Conservation (phyloP, 164 flowering plant species). For the Liquidambar formosana region DNA sequence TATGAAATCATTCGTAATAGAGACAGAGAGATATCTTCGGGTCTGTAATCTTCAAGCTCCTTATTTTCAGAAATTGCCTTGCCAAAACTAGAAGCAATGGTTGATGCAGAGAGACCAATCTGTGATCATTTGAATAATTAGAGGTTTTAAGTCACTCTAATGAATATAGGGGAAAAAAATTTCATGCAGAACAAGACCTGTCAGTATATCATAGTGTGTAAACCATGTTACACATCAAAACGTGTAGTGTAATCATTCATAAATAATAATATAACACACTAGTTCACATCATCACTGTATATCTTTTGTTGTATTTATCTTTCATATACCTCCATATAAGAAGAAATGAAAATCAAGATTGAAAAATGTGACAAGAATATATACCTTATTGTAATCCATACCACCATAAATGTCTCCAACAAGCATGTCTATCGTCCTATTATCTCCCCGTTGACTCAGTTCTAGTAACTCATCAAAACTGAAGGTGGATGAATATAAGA, state of each 20-base stretch:
- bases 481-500: slow-evolving; percentile 17
- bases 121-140: slow-evolving; percentile 20
- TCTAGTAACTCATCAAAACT: slow-evolving; percentile 98
- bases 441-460: slow-evolving; percentile 91
- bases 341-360: neutral
- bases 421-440: slow-evolving; percentile 88
- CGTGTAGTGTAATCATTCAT: neutral
- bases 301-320: neutral
- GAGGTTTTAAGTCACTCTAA: neutral
- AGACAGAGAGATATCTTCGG: slow-evolving; percentile 95
- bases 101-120: slow-evolving; percentile 97
- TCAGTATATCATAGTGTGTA: too few species aligned
- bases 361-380: neutral
- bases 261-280: neutral
- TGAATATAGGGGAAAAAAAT: neutral
- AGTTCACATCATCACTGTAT: neutral
- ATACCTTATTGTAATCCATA: slow-evolving; percentile 87
- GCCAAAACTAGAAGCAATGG: slow-evolving; percentile 99
- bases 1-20: slow-evolving; percentile 96
- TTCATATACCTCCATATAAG: neutral
- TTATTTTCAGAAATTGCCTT: slow-evolving; percentile 85
- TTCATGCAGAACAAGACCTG: too few species aligned
- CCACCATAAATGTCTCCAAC: slow-evolving; percentile 99
- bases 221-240: too few species aligned
- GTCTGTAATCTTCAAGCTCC: slow-evolving; percentile 90